Evolutionary conservation across 768 basidiomycete genomes (phyloP), one percentile per base, ranked within the genome.

Genomic region (Lactifluus echinatus): DNA sequence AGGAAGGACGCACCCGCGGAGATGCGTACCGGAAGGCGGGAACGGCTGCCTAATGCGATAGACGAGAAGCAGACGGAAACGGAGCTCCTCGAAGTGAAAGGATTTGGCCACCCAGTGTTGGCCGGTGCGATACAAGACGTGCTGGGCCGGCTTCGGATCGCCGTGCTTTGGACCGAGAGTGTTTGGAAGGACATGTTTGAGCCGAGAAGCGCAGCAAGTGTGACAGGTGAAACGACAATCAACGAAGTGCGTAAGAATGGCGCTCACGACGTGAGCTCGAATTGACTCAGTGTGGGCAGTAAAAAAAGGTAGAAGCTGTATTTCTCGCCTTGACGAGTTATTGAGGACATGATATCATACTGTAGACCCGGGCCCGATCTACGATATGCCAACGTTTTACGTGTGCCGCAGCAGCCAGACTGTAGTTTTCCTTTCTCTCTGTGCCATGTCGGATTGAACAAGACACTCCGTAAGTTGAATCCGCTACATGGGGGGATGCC

Each of bases 21-120:
- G 24, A 56, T 58, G 54, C 47, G 37, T 39, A 55, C 56, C 17
- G 61, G 60, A 47, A 55, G 58, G 51, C 42, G 50, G 8, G 47
- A 54, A 19, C 43, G 49, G 17, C 43, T 56, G 26, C 45, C 19
- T 33, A 55, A 53, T 34, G 44, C 49, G 42, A 37, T 40, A 36
- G 44, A n/a, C 24, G 46, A 49, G 24, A 29, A 49, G 42, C 50
- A 51, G 55, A 29, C 47, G 26, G 21, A 49, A 21, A 49, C 48
- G 50, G 55, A 53, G 14, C 51, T 29, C 51, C 54, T 69, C 6
- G 63, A 66, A 10, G 72, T 85, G 40, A 84, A 82, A 64, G 87
- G 86, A 1, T 88, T 87, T 63, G 84, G 88, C 56, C 85, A 85
- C 62, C 74, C 74, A 26, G 71, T 82, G 1, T 70, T 89, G 49